Evolutionary conservation across 495 filamentous ascomycete species (phyloP).

Genomic region (Cenococcum geophilum): DNA sequence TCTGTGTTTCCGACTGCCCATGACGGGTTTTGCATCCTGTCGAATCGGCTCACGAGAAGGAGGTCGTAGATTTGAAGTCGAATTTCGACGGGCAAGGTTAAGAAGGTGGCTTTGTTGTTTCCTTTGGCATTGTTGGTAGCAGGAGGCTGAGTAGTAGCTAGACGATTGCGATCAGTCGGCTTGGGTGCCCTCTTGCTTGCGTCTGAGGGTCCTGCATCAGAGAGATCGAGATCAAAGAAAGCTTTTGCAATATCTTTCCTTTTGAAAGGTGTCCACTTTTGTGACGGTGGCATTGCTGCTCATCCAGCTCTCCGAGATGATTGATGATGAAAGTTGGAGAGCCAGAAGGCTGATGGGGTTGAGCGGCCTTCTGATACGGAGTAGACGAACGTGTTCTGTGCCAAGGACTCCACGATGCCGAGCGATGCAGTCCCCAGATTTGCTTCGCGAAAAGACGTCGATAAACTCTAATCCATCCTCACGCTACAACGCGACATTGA

Average conservation of each 20-base stretch:
- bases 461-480: conserved; percentile 6
- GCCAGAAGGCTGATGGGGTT: too few relatives aligned
- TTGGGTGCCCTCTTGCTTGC: too few relatives aligned
- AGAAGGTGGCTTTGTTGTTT: background rate
- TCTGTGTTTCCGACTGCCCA: background rate
- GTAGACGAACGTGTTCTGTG: background rate
- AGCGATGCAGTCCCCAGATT: too few relatives aligned
- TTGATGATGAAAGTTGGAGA: too few relatives aligned
- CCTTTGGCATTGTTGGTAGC: too few relatives aligned
- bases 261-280: background rate
- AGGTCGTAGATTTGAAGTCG: background rate
- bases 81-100: background rate
- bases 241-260: background rate
- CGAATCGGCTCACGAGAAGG: background rate
- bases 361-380: too few relatives aligned
- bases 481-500: background rate
- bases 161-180: background rate
- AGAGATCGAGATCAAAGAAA: background rate
- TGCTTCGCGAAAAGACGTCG: background rate
- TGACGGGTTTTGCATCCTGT: background rate
- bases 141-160: background rate
- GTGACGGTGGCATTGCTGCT: background rate
- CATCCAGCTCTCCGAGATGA: background rate
- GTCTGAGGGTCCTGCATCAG: background rate
- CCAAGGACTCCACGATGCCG: background rate